Percentiles rank a stretch among this genome's conserved stretches.
These are phyloP conservation scores for Aspergillus alliaceus DNA, from an alignment of 2,329 filamentous ascomycete genomes.

Conservation along the genomic window DNA sequence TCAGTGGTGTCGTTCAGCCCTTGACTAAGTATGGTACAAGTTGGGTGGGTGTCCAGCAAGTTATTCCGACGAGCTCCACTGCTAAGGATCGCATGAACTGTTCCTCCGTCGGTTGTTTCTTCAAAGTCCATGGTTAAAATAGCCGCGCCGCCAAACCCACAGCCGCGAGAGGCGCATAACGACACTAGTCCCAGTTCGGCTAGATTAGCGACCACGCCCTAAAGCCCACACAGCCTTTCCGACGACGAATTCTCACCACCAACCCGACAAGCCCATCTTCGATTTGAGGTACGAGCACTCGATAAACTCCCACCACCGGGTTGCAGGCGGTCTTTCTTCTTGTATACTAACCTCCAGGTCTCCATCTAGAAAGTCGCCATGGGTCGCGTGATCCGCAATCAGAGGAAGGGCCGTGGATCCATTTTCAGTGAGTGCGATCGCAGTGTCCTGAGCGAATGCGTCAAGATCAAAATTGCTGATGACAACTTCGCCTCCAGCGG, in stretches of 20 bases:
- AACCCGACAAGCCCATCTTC: slow-evolving; percentile 45
- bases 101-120: background rate
- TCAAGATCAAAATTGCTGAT: slow-evolving; percentile 32
- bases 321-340: slow-evolving; percentile 28
- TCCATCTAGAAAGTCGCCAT: slow-evolving; percentile 46
- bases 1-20: background rate
- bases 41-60: too few species aligned
- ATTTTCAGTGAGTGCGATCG: slow-evolving; percentile 68
- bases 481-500: slow-evolving; percentile 52
- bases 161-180: slow-evolving; percentile 14
- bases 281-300: slow-evolving; percentile 43
- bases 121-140: background rate
- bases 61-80: too few species aligned
- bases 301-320: slow-evolving; percentile 30
- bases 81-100: background rate
- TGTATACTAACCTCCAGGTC: slow-evolving; percentile 36
- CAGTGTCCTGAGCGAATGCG: slow-evolving; percentile 18
- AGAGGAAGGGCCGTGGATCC: slow-evolving; percentile 74
- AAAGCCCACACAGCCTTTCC: slow-evolving; percentile 46
- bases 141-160: slow-evolving; percentile 11
- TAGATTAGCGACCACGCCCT: slow-evolving; percentile 49
- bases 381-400: slow-evolving; percentile 75
- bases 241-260: slow-evolving; percentile 42
- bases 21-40: background rate
- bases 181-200: slow-evolving; percentile 37